Conservation (phyloP, 768 basidiomycete genomes). For the Sarcodon aspratus region DNA sequence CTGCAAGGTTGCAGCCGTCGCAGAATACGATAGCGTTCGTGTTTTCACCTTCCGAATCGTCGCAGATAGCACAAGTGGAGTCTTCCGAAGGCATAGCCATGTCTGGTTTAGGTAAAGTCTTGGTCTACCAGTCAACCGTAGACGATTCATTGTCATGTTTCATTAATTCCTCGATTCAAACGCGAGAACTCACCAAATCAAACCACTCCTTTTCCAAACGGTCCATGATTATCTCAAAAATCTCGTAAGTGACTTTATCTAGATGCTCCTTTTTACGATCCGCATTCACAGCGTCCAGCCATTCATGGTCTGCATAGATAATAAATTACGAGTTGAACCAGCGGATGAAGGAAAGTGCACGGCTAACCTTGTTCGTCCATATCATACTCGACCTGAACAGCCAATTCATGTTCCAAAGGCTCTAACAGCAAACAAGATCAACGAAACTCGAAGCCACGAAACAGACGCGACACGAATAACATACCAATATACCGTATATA, state of each 20-base stretch:
- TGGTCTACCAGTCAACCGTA: slow-evolving; percentile 44
- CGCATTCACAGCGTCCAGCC: slow-evolving; percentile 78
- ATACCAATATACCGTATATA: slow-evolving; percentile 88
- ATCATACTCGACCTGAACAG: slow-evolving; percentile 94
- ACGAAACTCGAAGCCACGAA: not conserved
- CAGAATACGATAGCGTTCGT: slow-evolving; percentile 99
- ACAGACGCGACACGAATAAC: not conserved
- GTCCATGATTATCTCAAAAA: slow-evolving; percentile 96
- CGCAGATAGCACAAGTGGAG: slow-evolving; percentile 92
- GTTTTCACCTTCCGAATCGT: slow-evolving; percentile 97
- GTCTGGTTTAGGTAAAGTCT: slow-evolving; percentile 85
- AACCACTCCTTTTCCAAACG: slow-evolving; percentile 99
- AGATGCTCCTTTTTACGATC: slow-evolving; percentile 72
- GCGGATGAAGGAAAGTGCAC: not conserved
- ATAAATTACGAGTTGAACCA: not conserved
- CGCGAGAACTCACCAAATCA: slow-evolving; percentile 53
- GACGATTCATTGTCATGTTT: not conserved
- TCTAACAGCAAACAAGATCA: slow-evolving; percentile 32
- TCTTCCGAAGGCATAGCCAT: slow-evolving; percentile 88
- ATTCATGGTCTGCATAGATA: slow-evolving; percentile 68
- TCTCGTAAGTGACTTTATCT: slow-evolving; percentile 67
- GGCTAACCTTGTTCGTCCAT: slow-evolving; percentile 94
- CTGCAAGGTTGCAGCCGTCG: slow-evolving; percentile 96
- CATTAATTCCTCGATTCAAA: slow-evolving; percentile 1
- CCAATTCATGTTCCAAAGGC: slow-evolving; percentile 86